A percentile compares a stretch with the other conserved stretches of the same genome.
phyloP scores from a whole-genome alignment of 768 basidiomycete species.

The Rhodosporidiobolus sp. region DNA sequence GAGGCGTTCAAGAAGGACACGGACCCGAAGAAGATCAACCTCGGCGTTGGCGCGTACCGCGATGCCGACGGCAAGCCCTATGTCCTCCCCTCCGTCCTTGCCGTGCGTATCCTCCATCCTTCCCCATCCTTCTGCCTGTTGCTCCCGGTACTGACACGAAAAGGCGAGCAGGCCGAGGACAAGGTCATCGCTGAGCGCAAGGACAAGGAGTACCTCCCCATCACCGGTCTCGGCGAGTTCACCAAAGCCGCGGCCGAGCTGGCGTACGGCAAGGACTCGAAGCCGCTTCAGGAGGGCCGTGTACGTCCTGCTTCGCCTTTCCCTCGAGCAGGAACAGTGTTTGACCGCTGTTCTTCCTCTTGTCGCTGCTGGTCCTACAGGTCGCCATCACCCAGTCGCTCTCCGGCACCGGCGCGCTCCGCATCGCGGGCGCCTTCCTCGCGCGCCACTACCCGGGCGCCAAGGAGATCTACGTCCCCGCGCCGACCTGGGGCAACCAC shows the following conservation, averaged over 20 bases:
- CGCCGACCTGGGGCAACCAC: constrained; percentile 96
- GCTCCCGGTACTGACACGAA: neutral
- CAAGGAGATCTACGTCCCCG: constrained; percentile 75
- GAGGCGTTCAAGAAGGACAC: constrained; percentile 81
- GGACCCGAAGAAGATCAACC: constrained; percentile 74
- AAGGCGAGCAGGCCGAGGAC: constrained; percentile 62
- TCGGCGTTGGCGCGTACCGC: constrained; percentile 89
- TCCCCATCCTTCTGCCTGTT: neutral
- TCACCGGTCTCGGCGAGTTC: constrained; percentile 79
- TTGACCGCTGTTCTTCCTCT: neutral
- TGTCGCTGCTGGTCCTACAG: constrained; percentile 42
- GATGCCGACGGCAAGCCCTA: constrained; percentile 84
- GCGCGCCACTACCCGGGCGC: constrained; percentile 71
- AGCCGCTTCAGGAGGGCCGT: constrained; percentile 67
- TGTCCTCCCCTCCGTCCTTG: constrained; percentile 82
- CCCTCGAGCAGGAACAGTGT: neutral
- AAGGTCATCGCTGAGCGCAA: constrained; percentile 59
- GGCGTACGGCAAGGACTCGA: constrained; percentile 70
- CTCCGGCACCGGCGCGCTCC: constrained; percentile 94
- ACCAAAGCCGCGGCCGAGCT: constrained; percentile 76
- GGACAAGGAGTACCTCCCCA: constrained; percentile 90
- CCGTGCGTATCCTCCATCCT: constrained; percentile 8
- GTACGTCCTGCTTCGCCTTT: constrained; percentile 52
- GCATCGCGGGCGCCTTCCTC: constrained; percentile 83
- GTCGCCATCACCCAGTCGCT: constrained; percentile 72